Percentiles rank a stretch among this genome's conserved stretches.
phyloP scores from a whole-genome alignment of 306 rosid species.

The Cercis canadensis region DNA sequence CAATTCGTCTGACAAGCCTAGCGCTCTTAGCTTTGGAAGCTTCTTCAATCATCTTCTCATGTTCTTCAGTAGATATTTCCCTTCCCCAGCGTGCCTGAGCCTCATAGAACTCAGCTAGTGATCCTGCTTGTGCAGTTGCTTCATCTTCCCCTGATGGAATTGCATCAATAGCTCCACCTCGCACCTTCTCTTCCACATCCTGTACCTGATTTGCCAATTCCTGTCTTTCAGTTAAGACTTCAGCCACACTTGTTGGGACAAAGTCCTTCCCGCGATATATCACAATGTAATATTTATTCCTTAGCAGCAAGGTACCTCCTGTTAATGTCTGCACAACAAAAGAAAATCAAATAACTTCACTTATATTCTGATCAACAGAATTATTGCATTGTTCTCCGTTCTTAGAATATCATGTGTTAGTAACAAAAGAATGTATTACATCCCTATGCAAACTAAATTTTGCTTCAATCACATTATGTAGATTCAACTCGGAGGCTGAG shows the following conservation, averaged over 20 bases:
- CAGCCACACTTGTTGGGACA: conserved; percentile 80
- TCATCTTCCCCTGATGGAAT: conserved; percentile 49
- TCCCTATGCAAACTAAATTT: conserved; percentile 6
- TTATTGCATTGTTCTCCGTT: conserved; percentile 2
- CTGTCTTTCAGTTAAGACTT: conserved; percentile 80
- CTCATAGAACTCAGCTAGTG: conserved; percentile 83
- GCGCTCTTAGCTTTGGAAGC: conserved; percentile 63
- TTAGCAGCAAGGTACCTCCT: conserved; percentile 87
- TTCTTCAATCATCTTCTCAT: conserved; percentile 78
- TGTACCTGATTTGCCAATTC: conserved; percentile 72
- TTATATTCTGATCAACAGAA: conserved; percentile 30
- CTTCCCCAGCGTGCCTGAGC: conserved; percentile 88
- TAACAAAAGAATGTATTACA: conserved; percentile 22
- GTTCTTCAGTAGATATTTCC: conserved; percentile 75
- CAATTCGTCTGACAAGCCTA: conserved; percentile 70
- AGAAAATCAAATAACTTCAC: conserved; percentile 20
- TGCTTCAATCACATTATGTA: conserved; percentile 21
- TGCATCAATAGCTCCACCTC: conserved; percentile 47
- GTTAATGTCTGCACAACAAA: conserved; percentile 74
- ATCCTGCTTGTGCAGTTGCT: conserved; percentile 76
- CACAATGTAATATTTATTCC: conserved; percentile 90
- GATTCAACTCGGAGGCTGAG: conserved; percentile 13
- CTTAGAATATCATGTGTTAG: conserved; percentile 27
- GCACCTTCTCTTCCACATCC: conserved; percentile 79
- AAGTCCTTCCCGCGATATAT: conserved; percentile 95